These are phyloP conservation scores for Monosporascus sp. DNA, from an alignment of 2,329 filamentous ascomycete genomes.

Conservation along the genomic window DNA sequence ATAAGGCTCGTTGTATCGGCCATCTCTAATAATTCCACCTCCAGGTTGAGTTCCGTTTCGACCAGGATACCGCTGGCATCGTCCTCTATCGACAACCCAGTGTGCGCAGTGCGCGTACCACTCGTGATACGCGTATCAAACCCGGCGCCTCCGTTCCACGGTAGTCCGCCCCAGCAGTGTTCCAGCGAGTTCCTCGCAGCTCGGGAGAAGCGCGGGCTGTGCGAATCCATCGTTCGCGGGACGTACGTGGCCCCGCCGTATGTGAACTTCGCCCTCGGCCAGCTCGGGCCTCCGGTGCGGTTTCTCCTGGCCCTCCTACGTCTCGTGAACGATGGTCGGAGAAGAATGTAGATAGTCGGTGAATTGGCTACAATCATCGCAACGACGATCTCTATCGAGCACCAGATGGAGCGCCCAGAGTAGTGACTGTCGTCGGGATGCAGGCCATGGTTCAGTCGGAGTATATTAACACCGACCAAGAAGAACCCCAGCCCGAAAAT, in stretches of 20 bases:
- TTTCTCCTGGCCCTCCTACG: too few relatives aligned
- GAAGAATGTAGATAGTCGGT: conserved; percentile 9
- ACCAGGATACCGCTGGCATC: background rate
- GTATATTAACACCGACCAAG: conserved; percentile 8
- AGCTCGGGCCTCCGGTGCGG: too few relatives aligned
- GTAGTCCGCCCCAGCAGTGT: background rate
- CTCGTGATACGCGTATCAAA: background rate
- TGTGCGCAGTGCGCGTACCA: background rate
- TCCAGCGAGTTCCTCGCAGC: background rate
- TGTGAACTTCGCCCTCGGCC: too few relatives aligned
- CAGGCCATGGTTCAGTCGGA: conserved; percentile 7
- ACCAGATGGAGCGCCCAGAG: conserved; percentile 7
- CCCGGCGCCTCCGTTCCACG: background rate
- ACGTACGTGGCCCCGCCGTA: too few relatives aligned
- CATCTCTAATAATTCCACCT: background rate
- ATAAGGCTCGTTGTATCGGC: background rate
- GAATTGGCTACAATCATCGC: conserved; percentile 6
- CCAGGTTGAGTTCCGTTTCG: background rate
- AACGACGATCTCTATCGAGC: conserved; percentile 8
- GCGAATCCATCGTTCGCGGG: too few relatives aligned
- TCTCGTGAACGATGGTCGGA: background rate
- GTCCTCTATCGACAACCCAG: background rate
- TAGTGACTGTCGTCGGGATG: background rate
- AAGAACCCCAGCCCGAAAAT: conserved; percentile 3
- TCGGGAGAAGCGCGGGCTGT: too few relatives aligned